Evolutionary conservation across 2,329 filamentous ascomycete species (phyloP), one percentile per base, ranked within the genome.

Genomic region (Knufia fluminis): DNA sequence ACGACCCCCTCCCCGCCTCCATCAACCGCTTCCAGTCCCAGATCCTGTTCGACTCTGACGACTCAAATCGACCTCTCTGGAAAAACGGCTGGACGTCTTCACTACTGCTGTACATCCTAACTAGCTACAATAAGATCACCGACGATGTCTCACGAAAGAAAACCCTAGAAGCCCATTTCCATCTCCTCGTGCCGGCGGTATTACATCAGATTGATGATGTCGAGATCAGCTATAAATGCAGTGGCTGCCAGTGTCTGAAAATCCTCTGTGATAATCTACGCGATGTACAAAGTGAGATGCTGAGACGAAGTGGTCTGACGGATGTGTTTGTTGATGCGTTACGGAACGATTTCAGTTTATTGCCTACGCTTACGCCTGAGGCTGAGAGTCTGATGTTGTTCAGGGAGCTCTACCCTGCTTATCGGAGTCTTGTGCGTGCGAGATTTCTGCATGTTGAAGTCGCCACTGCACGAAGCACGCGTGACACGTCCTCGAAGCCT

Each of bases 331-430:
- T 68, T 58, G 68, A 71, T 36, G 69, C 69, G 20, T 54, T 73
- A 28, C 62, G 60, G 14, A 85, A 87, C 0, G 80, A 82, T 31
- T 74, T 95, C n/a, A 74, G 83, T 6, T 86, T 81, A 59, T 73
- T 95, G 4, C 90, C 91, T 0, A 79, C 75, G 10, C 70, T 94
- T 36, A 95, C 87, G 0, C 80, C 85, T 0, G 83, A 86, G 59
- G 62, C 73, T 0, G 85, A 92, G 49, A 85, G 85, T 3, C 61
- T 85, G 1, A 60, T 62, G 1, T 68, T 96, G 2, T 74, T 95
- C 1, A 61, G 65, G 4, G 71, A 74, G 4, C 80, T 84, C 0
- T 94, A 89, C 56, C 71, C 75, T 6, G 80, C 82, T 1, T 71
- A 94, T 2, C 67, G 85, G 16, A 67, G 69, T 0, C 72, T 95